Evolutionary conservation across 2,329 filamentous ascomycete species (phyloP).

Genomic region (Botryosphaeria dothidea): DNA sequence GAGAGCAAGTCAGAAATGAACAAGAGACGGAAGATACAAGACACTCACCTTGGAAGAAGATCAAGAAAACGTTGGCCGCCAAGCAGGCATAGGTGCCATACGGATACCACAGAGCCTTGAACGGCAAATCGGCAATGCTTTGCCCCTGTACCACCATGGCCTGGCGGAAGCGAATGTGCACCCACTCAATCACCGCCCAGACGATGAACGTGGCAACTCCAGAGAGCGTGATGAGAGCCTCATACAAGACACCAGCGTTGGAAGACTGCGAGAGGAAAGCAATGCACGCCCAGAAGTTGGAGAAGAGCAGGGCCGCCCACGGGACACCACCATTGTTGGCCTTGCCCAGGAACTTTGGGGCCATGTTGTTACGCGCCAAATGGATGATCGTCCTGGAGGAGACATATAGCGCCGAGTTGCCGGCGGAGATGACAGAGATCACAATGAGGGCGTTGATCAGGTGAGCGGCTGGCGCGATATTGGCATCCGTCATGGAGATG

Average conservation of each 20-base stretch:
- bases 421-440: conserved; percentile 23
- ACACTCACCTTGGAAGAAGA: conserved; percentile 24
- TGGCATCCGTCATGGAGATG: conserved; percentile 47
- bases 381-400: conserved; percentile 23
- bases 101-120: conserved; percentile 23
- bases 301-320: conserved; percentile 35
- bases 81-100: conserved; percentile 23
- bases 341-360: conserved; percentile 23
- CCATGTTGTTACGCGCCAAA: conserved; percentile 23
- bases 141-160: conserved; percentile 41
- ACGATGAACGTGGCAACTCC: conserved; percentile 41
- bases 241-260: conserved; percentile 21
- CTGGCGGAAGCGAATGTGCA: conserved; percentile 45
- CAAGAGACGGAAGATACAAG: not conserved
- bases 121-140: conserved; percentile 27
- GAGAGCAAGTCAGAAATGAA: not conserved
- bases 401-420: conserved; percentile 24
- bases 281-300: conserved; percentile 39
- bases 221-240: conserved; percentile 25
- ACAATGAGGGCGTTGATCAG: conserved; percentile 27
- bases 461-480: conserved; percentile 44
- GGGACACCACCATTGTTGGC: conserved; percentile 22
- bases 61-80: conserved; percentile 24
- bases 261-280: conserved; percentile 33
- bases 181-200: conserved; percentile 41